Percentiles rank a stretch among this genome's conserved stretches.
Conservation (phyloP, 495 filamentous ascomycete species). For the Margaritispora aquatica region DNA sequence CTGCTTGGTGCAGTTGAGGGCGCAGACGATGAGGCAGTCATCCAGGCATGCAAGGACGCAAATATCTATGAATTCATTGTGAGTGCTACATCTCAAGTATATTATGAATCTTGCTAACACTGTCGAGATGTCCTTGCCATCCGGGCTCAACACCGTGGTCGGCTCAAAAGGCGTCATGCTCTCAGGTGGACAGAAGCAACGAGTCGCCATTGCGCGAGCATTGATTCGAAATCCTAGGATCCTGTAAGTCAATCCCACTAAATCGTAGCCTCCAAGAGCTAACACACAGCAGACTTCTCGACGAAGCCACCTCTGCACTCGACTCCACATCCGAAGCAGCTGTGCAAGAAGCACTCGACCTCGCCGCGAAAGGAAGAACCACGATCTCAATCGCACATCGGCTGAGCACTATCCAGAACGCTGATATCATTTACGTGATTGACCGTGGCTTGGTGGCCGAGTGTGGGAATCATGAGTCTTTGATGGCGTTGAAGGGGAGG, state of each 20-base stretch:
- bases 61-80: slow-evolving; percentile 36
- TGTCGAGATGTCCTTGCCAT: slow-evolving; percentile 45
- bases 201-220: slow-evolving; percentile 68
- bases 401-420: slow-evolving; percentile 64
- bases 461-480: slow-evolving; percentile 69
- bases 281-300: slow-evolving; percentile 38
- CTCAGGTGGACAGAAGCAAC: slow-evolving; percentile 63
- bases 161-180: slow-evolving; percentile 70
- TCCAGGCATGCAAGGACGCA: slow-evolving; percentile 8
- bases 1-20: slow-evolving; percentile 54
- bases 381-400: slow-evolving; percentile 82
- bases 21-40: slow-evolving; percentile 45
- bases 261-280: not conserved
- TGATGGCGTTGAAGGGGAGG: slow-evolving; percentile 52
- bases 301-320: slow-evolving; percentile 59
- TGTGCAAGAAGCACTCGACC: not conserved
- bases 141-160: slow-evolving; percentile 67
- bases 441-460: slow-evolving; percentile 73
- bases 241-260: slow-evolving; percentile 38
- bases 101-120: not conserved
- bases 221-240: slow-evolving; percentile 73
- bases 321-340: slow-evolving; percentile 40
- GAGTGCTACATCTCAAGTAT: not conserved
- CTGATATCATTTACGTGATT: slow-evolving; percentile 78
- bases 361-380: slow-evolving; percentile 35